Evolutionary conservation across 371 early-diverging fungal genomes (phyloP).

Genomic region (Saksenaea oblongispora): DNA sequence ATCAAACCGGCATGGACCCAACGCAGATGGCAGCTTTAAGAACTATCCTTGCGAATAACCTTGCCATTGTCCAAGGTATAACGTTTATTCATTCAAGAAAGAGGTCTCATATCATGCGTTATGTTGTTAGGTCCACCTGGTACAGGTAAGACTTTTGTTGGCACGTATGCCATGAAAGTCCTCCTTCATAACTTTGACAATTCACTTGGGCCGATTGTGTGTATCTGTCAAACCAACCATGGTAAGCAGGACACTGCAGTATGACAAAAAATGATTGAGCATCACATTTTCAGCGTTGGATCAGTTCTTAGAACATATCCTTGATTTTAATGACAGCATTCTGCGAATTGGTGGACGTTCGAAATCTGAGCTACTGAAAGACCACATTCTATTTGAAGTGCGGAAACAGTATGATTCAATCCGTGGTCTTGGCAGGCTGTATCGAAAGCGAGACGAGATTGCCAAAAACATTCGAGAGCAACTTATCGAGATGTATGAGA

Average conservation of each 20-base stretch:
- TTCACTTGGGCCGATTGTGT: slow-evolving; percentile 55
- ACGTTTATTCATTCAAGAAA: background rate
- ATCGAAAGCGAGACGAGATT: slow-evolving; percentile 39
- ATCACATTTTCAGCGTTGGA: slow-evolving; percentile 55
- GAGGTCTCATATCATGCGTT: background rate
- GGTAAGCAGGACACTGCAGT: slow-evolving; percentile 24
- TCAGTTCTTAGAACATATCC: slow-evolving; percentile 67
- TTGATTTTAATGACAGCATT: slow-evolving; percentile 45
- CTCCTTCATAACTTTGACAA: slow-evolving; percentile 50
- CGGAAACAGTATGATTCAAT: slow-evolving; percentile 30
- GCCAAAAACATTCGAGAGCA: slow-evolving; percentile 32
- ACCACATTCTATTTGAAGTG: slow-evolving; percentile 46
- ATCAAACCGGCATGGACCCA: slow-evolving; percentile 40
- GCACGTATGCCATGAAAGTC: slow-evolving; percentile 60
- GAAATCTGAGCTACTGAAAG: slow-evolving; percentile 47
- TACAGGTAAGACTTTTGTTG: slow-evolving; percentile 73
- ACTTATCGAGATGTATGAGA: slow-evolving; percentile 47
- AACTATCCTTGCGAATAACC: slow-evolving; percentile 50
- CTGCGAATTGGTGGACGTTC: slow-evolving; percentile 68
- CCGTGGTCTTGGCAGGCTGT: slow-evolving; percentile 29
- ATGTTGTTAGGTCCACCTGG: slow-evolving; percentile 64
- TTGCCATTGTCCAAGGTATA: slow-evolving; percentile 60
- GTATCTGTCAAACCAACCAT: slow-evolving; percentile 75
- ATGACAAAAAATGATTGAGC: background rate
- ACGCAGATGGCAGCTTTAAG: slow-evolving; percentile 57